Evolutionary conservation across 768 basidiomycete species (phyloP).

Genomic region (Leccinellum rugosiceps): DNA sequence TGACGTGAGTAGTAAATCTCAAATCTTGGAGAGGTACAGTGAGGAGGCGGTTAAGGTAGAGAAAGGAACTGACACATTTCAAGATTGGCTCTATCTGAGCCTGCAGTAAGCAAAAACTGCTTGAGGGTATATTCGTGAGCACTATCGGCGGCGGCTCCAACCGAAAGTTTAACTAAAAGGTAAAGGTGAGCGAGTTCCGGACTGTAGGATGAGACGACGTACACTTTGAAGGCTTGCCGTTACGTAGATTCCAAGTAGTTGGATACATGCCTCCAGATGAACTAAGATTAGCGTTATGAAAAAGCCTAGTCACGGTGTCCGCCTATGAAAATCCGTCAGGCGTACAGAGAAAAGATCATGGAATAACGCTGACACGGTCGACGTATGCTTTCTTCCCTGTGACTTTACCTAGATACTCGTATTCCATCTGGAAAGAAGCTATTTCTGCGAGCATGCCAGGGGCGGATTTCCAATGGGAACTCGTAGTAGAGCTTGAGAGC

Average conservation of each 20-base stretch:
- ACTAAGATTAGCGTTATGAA: constrained; percentile 46
- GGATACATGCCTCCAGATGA: constrained; percentile 63
- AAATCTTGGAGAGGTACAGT: constrained; percentile 43
- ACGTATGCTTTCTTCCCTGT: constrained; percentile 68
- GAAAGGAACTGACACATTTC: constrained; percentile 56
- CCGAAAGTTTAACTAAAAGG: constrained; percentile 42
- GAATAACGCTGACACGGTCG: constrained; percentile 43
- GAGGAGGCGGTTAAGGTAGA: neutral
- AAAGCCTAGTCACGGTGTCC: constrained; percentile 42
- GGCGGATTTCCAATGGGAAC: neutral
- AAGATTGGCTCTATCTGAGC: constrained; percentile 55
- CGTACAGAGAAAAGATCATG: neutral
- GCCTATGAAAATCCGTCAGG: constrained; percentile 34
- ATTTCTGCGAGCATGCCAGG: constrained; percentile 70
- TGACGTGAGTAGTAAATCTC: constrained; percentile 56
- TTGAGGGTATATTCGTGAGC: constrained; percentile 78
- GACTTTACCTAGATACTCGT: constrained; percentile 75
- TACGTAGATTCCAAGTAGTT: constrained; percentile 49
- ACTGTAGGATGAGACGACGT: constrained; percentile 17
- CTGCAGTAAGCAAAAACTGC: constrained; percentile 63
- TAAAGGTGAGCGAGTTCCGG: neutral
- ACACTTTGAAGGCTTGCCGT: constrained; percentile 48
- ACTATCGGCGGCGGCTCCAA: constrained; percentile 70
- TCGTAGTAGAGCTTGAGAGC: neutral
- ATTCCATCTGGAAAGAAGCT: constrained; percentile 79